Evolutionary conservation across 805 yeast genomes (phyloP), one percentile per base, ranked within the genome.

Genomic region (Candida chauliodis): DNA sequence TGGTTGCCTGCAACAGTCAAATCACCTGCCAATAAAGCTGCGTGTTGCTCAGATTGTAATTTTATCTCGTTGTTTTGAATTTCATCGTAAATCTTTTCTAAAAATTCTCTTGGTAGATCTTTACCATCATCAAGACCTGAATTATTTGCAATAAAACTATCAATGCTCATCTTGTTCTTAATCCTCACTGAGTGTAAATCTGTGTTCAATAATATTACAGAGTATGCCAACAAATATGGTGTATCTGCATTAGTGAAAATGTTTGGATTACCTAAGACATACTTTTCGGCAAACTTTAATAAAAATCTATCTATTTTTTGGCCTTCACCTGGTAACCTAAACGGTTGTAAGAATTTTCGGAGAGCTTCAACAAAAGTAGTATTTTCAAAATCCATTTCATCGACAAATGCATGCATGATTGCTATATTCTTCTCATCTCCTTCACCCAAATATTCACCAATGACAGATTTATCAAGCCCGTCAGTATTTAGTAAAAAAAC

Each of bases 321-420:
- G 4, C 96, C 90, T 63, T 93, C 99, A 36, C 99, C 99, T 2
- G 99, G 99, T 43, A 93, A 73, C 58, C 99, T 74, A 65, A 93
- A 95, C 34, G 79, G 73, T 55, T 95, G 99, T 42, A 93, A 71
- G 53, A 88, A 88, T 11, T 65, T 69, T 48, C 99, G 76, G 66
- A 93, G 68, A 0, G 98, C 95, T 49, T 83, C 95, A 11, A 90
- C 89, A 55, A 93, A 89, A 1, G 79, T 67, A 47, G 73, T 57
- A 23, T 72, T 71, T 4, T 73, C 63, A 58, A 93, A 91, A 40
- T 89, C 86, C 81, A 93, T 81, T 46, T 73, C 65, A 54, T 90
- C 96, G 20, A 91, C 95, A 66, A 93, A 93, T 5, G 88, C 84
- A 59, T 90, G 96, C 97, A 91, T 89, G 26, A 83, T 78, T 3